A percentile compares a stretch with the other conserved stretches of the same genome.
Conservation (phyloP, 2,329 filamentous ascomycete genomes). For the Alternaria panax region DNA sequence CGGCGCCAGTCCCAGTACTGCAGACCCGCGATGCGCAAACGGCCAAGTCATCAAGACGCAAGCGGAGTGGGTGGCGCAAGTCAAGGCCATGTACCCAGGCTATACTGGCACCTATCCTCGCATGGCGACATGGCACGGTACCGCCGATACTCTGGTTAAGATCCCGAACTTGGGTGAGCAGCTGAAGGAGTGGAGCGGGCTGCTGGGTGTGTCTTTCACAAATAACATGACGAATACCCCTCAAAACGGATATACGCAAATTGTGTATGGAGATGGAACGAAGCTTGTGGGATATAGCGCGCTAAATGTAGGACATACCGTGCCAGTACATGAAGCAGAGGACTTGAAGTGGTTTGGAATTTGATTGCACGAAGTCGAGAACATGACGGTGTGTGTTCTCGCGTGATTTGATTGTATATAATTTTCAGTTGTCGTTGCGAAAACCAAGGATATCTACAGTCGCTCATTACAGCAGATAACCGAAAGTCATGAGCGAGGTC, state of each 20-base stretch:
- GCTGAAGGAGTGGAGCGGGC: constrained; percentile 40
- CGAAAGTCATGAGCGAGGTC: not conserved
- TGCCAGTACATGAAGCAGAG: constrained; percentile 24
- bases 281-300: constrained; percentile 36
- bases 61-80: constrained; percentile 22
- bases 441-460: not conserved
- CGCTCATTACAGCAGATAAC: not conserved
- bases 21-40: constrained; percentile 18
- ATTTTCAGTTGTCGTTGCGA: not conserved
- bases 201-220: constrained; percentile 27
- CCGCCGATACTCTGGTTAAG: constrained; percentile 42
- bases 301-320: constrained; percentile 35
- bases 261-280: constrained; percentile 37
- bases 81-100: constrained; percentile 46
- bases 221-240: constrained; percentile 31
- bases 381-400: not conserved
- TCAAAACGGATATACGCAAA: constrained; percentile 32
- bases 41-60: not conserved
- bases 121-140: constrained; percentile 50
- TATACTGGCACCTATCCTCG: constrained; percentile 47
- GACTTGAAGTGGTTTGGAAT: constrained; percentile 21
- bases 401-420: not conserved
- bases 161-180: constrained; percentile 36
- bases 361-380: not conserved
- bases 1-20: constrained; percentile 24